These are phyloP conservation scores for Corymbia citriodora DNA, from an alignment of 441 rosid species.

Conservation along the genomic window DNA sequence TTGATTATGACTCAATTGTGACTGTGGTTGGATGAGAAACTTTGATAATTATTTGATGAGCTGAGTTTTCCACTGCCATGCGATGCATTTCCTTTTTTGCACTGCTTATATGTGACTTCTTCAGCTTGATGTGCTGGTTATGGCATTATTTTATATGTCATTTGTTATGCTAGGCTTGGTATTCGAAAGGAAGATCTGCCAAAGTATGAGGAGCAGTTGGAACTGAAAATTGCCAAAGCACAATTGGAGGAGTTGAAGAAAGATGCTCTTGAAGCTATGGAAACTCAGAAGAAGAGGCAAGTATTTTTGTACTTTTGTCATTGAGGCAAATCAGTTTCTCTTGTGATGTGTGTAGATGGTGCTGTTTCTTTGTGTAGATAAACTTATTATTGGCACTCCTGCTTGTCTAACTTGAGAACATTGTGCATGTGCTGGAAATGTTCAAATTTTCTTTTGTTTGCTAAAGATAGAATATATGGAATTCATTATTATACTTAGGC, in stretches of 20 bases:
- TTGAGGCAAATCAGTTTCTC: neutral
- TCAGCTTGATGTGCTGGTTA: neutral
- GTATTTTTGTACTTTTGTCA: neutral
- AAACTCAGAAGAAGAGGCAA: slow-evolving; percentile 84
- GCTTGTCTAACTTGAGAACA: neutral
- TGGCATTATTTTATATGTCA: neutral
- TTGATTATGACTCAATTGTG: neutral
- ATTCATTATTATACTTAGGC: neutral
- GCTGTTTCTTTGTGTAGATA: neutral
- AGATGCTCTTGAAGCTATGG: slow-evolving; percentile 88
- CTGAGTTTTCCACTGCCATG: neutral
- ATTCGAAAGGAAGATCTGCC: slow-evolving; percentile 83
- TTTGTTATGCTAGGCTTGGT: slow-evolving; percentile 61
- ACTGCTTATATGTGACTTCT: neutral
- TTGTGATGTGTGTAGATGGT: neutral
- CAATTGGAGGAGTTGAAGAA: slow-evolving; percentile 88
- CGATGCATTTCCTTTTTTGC: neutral
- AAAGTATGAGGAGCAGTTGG: slow-evolving; percentile 79
- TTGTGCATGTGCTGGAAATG: neutral
- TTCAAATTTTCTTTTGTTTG: neutral
- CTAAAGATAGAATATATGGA: neutral
- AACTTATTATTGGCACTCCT: neutral
- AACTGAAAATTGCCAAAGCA: slow-evolving; percentile 80
- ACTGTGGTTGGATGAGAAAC: neutral
- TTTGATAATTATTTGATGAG: neutral